Conservation (phyloP, 495 filamentous ascomycete species). For the Xylaria curta region DNA sequence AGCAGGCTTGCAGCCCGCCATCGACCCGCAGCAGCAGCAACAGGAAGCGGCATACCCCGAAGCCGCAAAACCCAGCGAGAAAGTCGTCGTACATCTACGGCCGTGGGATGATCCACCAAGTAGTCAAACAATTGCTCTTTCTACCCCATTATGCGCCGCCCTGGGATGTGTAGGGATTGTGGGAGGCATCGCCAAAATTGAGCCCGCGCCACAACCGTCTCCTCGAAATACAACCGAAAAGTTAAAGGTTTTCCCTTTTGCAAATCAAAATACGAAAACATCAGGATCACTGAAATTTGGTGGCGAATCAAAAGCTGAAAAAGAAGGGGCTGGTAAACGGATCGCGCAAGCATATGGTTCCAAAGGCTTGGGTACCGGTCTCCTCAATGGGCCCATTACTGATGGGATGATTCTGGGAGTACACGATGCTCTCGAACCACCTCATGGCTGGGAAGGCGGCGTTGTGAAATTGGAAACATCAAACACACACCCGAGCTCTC, state of each 20-base stretch:
- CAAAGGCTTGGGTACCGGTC: slow-evolving; percentile 57
- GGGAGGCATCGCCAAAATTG: slow-evolving; percentile 85
- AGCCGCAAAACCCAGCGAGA: slow-evolving; percentile 66
- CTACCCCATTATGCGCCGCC: slow-evolving; percentile 72
- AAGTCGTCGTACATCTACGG: slow-evolving; percentile 74
- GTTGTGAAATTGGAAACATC: slow-evolving; percentile 74
- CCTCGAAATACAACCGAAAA: slow-evolving; percentile 48
- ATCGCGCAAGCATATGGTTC: slow-evolving; percentile 62
- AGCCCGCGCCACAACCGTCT: slow-evolving; percentile 58
- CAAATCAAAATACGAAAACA: slow-evolving; percentile 56
- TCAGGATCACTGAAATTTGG: slow-evolving; percentile 82
- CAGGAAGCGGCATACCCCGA: slow-evolving; percentile 59
- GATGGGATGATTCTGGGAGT: slow-evolving; percentile 78
- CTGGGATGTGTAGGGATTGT: slow-evolving; percentile 75
- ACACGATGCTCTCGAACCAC: slow-evolving; percentile 45
- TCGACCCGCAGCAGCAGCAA: slow-evolving; percentile 75
- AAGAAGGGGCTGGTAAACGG: slow-evolving; percentile 67
- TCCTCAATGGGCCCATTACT: slow-evolving; percentile 87
- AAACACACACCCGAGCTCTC: slow-evolving; percentile 53
- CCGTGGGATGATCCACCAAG: slow-evolving; percentile 90
- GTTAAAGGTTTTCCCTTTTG: slow-evolving; percentile 83
- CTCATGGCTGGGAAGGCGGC: slow-evolving; percentile 71
- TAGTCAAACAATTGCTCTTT: slow-evolving; percentile 76
- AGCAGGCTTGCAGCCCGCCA: slow-evolving; percentile 73
- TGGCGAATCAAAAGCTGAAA: slow-evolving; percentile 78